Percentiles rank a stretch among this genome's conserved stretches.
Conservation (phyloP, 495 filamentous ascomycete genomes). For the Penicillium turbatum region DNA sequence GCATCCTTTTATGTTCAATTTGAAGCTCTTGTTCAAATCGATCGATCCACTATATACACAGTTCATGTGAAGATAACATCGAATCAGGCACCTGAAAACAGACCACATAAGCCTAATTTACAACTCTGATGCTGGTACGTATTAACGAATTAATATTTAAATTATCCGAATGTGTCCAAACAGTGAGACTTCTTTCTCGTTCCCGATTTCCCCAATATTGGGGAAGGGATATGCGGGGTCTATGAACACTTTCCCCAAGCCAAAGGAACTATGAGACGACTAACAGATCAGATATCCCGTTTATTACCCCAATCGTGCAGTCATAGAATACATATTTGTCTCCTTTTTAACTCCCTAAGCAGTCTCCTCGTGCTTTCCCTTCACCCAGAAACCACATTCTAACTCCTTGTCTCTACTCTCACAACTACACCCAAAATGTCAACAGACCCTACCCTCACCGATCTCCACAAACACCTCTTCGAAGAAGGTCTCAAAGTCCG, state of each 20-base stretch:
- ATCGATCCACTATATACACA: too few relatives aligned
- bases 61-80: too few relatives aligned
- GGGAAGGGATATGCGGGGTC: not conserved
- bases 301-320: too few relatives aligned
- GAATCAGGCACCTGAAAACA: too few relatives aligned
- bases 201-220: not conserved
- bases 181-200: not conserved
- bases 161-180: not conserved
- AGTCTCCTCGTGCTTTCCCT: not conserved
- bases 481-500: constrained; percentile 52
- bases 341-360: too few relatives aligned
- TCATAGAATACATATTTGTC: too few relatives aligned
- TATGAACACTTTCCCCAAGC: not conserved
- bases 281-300: not conserved
- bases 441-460: constrained; percentile 15
- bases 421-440: constrained; percentile 7
- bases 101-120: too few relatives aligned
- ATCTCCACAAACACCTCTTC: constrained; percentile 47
- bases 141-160: too few relatives aligned
- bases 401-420: not conserved
- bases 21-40: too few relatives aligned
- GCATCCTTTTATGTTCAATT: too few relatives aligned
- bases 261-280: not conserved
- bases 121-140: too few relatives aligned
- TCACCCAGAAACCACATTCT: not conserved